A percentile compares a stretch with the other conserved stretches of the same genome.
These are phyloP conservation scores for Nicotiana rustica DNA, from an alignment of 305 asterid species.

Conservation along the genomic window DNA sequence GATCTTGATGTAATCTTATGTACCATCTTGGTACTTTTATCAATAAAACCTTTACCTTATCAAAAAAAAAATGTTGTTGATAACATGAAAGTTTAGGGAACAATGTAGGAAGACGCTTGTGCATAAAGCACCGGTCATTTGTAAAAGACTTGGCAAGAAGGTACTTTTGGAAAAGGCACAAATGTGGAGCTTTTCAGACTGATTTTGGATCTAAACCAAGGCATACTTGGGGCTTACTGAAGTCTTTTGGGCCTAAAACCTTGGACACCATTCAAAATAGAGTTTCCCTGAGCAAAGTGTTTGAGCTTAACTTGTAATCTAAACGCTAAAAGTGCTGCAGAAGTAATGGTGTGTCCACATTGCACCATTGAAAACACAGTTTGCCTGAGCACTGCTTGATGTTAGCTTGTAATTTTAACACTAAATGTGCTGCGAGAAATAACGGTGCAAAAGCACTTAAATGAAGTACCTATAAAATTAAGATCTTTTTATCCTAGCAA, in stretches of 20 bases:
- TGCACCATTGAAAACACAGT: not conserved
- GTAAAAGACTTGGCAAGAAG: not conserved
- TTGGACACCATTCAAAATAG: not conserved
- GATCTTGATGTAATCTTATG: no score
- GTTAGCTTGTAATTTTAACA: not conserved
- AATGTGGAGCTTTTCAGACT: not conserved
- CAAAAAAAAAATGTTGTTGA: not conserved
- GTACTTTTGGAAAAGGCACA: not conserved
- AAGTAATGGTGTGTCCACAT: not conserved
- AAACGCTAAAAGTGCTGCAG: constrained; percentile 3
- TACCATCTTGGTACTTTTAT: no score
- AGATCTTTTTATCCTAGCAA: not conserved
- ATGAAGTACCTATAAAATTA: not conserved
- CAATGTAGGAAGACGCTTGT: not conserved
- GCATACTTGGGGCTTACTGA: not conserved
- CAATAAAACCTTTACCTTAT: no score
- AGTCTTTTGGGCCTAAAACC: not conserved
- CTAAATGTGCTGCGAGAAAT: not conserved
- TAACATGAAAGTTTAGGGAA: not conserved
- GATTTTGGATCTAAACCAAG: not conserved
- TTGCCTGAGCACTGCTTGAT: not conserved
- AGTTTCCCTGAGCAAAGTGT: not conserved
- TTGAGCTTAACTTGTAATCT: not conserved
- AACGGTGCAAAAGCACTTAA: not conserved
- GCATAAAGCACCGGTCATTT: not conserved